phyloP scores from a whole-genome alignment of 257 asterid genomes.

The Striga asiatica region DNA sequence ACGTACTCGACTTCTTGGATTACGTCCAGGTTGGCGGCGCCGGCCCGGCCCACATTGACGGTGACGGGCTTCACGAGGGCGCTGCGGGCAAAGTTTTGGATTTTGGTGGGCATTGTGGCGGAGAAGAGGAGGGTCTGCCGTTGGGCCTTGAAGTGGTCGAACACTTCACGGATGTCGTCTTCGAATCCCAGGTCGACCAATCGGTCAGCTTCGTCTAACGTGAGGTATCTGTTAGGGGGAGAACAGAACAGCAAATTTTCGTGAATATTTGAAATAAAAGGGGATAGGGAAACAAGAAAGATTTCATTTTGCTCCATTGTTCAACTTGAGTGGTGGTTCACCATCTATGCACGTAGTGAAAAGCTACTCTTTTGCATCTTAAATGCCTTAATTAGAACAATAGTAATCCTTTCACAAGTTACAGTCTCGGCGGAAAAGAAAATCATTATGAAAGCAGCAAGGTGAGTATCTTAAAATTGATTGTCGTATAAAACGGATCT shows the following conservation, averaged over 20 bases:
- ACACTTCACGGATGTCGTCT: slow-evolving; percentile 3
- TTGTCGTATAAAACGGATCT: too few relatives aligned
- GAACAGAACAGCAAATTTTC: not conserved
- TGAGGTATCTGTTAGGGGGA: slow-evolving; percentile 3
- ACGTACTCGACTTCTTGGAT: slow-evolving; percentile 6
- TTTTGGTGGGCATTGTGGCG: slow-evolving; percentile 7
- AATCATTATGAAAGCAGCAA: too few relatives aligned
- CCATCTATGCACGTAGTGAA: too few relatives aligned
- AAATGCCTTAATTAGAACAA: too few relatives aligned
- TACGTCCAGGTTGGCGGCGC: slow-evolving; percentile 3
- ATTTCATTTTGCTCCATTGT: too few relatives aligned
- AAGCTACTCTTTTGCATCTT: too few relatives aligned
- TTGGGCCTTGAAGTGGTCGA: slow-evolving; percentile 7
- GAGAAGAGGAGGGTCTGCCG: slow-evolving; percentile 1
- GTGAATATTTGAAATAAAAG: not conserved
- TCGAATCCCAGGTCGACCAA: slow-evolving; percentile 1
- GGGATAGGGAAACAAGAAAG: too few relatives aligned
- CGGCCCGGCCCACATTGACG: slow-evolving; percentile 6
- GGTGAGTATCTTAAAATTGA: too few relatives aligned
- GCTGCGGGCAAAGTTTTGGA: slow-evolving; percentile 3
- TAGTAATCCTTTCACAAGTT: too few relatives aligned
- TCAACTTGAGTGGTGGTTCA: too few relatives aligned
- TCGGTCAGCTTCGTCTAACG: not conserved
- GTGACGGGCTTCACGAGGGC: slow-evolving; percentile 7
- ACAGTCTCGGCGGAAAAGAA: too few relatives aligned